These are phyloP conservation scores for Kodamaea lidongshanica DNA, from an alignment of 805 yeast species.

Conservation along the genomic window DNA sequence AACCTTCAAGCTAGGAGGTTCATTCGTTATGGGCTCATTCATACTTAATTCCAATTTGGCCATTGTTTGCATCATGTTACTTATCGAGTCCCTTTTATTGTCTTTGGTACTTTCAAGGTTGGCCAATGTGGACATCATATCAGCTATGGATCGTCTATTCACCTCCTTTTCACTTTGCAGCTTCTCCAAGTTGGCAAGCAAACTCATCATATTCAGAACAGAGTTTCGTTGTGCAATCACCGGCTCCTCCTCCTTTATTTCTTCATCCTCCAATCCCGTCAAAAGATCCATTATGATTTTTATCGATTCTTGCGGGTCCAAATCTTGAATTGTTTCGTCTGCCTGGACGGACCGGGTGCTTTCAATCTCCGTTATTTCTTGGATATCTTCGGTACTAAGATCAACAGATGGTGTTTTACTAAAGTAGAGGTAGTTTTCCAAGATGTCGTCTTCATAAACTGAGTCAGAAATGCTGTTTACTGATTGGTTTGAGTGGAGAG, in stretches of 20 bases:
- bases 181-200: constrained; percentile 11
- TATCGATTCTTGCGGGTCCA: constrained; percentile 18
- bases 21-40: neutral
- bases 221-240: constrained; percentile 10
- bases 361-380: neutral
- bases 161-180: constrained; percentile 10
- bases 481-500: too few relatives aligned
- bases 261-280: constrained; percentile 13
- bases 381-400: neutral
- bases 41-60: constrained; percentile 11
- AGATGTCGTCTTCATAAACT: constrained; percentile 28
- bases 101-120: constrained; percentile 11
- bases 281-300: constrained; percentile 26
- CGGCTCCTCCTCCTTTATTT: constrained; percentile 1
- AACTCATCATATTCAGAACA: constrained; percentile 12
- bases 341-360: neutral
- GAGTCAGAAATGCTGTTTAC: neutral
- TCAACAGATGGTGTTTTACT: constrained; percentile 18
- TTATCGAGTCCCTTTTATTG: constrained; percentile 17
- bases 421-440: constrained; percentile 25
- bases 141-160: constrained; percentile 25
- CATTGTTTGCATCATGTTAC: constrained; percentile 20
- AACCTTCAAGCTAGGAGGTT: neutral
- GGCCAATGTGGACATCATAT: constrained; percentile 28
- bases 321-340: constrained; percentile 4